A percentile compares a stretch with the other conserved stretches of the same genome.
phyloP scores from a whole-genome alignment of 306 rosid genomes.

The Clitoria ternatea region DNA sequence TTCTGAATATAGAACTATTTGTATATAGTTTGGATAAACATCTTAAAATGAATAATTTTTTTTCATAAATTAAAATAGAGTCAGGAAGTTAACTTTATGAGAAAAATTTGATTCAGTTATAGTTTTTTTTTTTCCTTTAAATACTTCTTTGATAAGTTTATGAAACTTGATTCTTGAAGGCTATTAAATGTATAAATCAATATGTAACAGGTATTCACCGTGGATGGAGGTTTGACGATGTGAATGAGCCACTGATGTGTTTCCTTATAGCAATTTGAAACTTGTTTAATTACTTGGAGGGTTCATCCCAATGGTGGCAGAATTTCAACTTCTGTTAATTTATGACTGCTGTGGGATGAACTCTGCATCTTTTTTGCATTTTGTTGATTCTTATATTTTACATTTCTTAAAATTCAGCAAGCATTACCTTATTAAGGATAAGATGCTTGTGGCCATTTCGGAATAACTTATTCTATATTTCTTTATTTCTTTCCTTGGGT shows the following conservation, averaged over 20 bases:
- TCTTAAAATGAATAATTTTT: no score
- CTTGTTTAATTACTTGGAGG: neutral
- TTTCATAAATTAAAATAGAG: no score
- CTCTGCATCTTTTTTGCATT: slow-evolving; percentile 18
- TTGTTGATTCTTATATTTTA: neutral
- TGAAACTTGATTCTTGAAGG: no score
- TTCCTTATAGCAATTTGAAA: neutral
- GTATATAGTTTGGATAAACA: neutral
- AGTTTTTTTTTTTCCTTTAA: neutral
- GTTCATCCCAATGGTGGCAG: slow-evolving; percentile 1
- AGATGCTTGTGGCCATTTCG: neutral
- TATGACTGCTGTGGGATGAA: no score
- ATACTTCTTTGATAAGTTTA: neutral
- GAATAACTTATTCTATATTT: neutral
- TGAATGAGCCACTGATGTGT: slow-evolving; percentile 37
- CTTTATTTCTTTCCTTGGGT: no score
- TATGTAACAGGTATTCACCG: slow-evolving; percentile 58
- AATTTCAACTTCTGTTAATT: slow-evolving; percentile 17
- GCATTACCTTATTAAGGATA: neutral
- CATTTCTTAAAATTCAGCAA: neutral
- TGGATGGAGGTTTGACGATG: slow-evolving; percentile 88
- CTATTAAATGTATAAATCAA: no score
- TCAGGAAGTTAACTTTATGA: no score
- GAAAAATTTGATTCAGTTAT: no score
- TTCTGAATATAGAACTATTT: neutral